Conservation (phyloP, 306 rosid genomes). For the Urtica urens region DNA sequence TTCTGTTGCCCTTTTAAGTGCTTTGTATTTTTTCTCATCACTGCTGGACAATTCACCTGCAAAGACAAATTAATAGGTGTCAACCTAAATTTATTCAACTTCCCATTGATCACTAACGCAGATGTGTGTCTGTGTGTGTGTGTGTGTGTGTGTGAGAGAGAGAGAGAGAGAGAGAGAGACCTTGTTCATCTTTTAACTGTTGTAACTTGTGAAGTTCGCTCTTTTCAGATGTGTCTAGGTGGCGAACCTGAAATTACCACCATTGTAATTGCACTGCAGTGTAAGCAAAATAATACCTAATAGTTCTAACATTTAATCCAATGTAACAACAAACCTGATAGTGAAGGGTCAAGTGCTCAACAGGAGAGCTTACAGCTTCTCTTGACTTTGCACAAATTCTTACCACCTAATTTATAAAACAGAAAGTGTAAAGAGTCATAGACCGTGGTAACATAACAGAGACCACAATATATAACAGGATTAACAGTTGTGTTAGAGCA, state of each 20-base stretch:
- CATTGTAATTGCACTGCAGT: constrained; percentile 4
- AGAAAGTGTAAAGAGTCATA: too few relatives aligned
- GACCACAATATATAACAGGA: background rate
- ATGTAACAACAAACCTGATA: constrained; percentile 62
- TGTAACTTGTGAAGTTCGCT: constrained; percentile 96
- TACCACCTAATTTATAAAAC: constrained; percentile 52
- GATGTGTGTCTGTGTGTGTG: too few relatives aligned
- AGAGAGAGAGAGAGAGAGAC: constrained; percentile 21
- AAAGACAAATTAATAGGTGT: too few relatives aligned
- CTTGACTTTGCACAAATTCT: constrained; percentile 96
- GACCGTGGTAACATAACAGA: too few relatives aligned
- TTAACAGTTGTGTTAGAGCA: background rate
- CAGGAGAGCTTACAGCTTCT: constrained; percentile 99
- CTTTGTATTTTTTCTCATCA: constrained; percentile 97
- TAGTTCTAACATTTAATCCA: background rate
- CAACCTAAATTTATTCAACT: too few relatives aligned
- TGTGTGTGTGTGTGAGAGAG: too few relatives aligned
- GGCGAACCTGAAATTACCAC: constrained; percentile 62
- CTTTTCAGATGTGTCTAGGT: constrained; percentile 97
- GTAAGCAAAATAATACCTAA: background rate
- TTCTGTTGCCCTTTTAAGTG: constrained; percentile 95
- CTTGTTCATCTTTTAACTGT: constrained; percentile 97
- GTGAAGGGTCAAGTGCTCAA: constrained; percentile 96
- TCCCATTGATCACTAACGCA: too few relatives aligned
- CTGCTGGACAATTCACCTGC: constrained; percentile 94